Base-by-base conservation (phyloP, 2,329 filamentous ascomycete species). In the Aspergillus terreus region DNA sequence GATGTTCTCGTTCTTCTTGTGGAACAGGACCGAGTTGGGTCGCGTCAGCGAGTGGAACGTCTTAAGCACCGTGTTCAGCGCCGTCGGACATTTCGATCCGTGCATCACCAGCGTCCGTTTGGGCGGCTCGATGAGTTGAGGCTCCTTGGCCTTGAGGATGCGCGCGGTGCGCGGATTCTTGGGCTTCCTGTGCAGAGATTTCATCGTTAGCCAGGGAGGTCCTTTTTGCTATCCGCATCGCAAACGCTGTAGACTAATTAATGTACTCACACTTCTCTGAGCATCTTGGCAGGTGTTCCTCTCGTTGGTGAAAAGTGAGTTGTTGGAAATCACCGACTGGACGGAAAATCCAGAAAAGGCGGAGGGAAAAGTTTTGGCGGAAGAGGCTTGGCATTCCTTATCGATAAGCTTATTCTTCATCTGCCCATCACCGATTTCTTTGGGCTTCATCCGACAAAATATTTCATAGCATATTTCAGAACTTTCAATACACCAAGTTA, bases 161-260 rank as follows among this genome's bases (percentile, higher is more conserved):
- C 94, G 87, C 81, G 96, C 96, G 52, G 91, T 94, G 78, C 94
- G 91, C 63, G 92, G 91, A 74, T 85, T 89, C 64, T 85, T 85
- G 53, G 86, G 82, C 76, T 86, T 86, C 58, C 82, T 85, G 47
- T n/a, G 35, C 40, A 54, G 46, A 52, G 30, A 55, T 50, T 50
- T 51, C 15, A 38, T 47, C 27, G 50, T 51, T 54, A 41, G 23
- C n/a, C 33, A 3, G 3, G 12, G 12, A 6, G 33, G 14, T 15
- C 35, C 7, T 38, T n/a, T 6, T 38, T 38, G 35, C 5, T 15
- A 5, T n/a, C 7, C 35, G 15, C 35, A 17, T 15, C 3, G 15
- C n/a, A 32, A 6, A 9, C 4, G 7, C 14, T 17, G 15, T 14
- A 4, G 19, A 21, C 2, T 12, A 5, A 3, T 2, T 6, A 33